Percentiles rank a stretch among this genome's conserved stretches.
These are phyloP conservation scores for Colletotrichum sublineola DNA, from an alignment of 2,329 filamentous ascomycete species.

Conservation along the genomic window DNA sequence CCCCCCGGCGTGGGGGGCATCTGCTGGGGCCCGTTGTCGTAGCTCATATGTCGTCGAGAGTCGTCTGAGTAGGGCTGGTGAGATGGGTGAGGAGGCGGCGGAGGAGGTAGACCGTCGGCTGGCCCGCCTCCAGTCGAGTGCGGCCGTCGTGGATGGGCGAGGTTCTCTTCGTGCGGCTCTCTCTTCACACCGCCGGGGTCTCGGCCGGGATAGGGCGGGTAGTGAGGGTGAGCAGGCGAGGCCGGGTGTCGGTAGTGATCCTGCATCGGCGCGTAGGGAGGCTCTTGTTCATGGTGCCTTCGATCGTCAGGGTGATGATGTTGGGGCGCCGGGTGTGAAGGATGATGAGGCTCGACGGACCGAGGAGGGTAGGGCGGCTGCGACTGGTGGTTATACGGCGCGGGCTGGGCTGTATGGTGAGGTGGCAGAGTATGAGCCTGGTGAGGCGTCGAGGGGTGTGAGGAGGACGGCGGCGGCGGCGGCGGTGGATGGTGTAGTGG, in stretches of 20 bases:
- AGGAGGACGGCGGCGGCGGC: slow-evolving; percentile 57
- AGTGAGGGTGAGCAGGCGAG: slow-evolving; percentile 60
- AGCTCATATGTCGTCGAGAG: slow-evolving; percentile 66
- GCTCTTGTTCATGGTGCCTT: slow-evolving; percentile 69
- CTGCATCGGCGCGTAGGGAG: slow-evolving; percentile 65
- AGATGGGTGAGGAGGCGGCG: slow-evolving; percentile 50
- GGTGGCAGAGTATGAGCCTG: slow-evolving; percentile 50
- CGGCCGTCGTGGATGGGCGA: slow-evolving; percentile 62
- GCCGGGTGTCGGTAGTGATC: slow-evolving; percentile 64
- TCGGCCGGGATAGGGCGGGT: slow-evolving; percentile 60
- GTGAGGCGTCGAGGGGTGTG: slow-evolving; percentile 50
- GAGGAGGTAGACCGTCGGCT: slow-evolving; percentile 53
- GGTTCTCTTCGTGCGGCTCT: slow-evolving; percentile 64
- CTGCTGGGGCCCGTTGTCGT: slow-evolving; percentile 59
- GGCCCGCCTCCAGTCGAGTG: slow-evolving; percentile 61
- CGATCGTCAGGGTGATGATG: slow-evolving; percentile 59
- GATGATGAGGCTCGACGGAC: slow-evolving; percentile 54
- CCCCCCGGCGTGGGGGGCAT: slow-evolving; percentile 60
- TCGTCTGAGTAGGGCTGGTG: slow-evolving; percentile 58
- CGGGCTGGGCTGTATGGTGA: slow-evolving; percentile 54
- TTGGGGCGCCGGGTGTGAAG: slow-evolving; percentile 48
- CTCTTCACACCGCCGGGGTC: slow-evolving; percentile 69
- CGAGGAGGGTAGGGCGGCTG: slow-evolving; percentile 50
- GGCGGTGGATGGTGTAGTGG: slow-evolving; percentile 59
- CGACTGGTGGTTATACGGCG: slow-evolving; percentile 51